Conservation (phyloP, 108 stramenopile species). For the Nitzschia sp. region DNA sequence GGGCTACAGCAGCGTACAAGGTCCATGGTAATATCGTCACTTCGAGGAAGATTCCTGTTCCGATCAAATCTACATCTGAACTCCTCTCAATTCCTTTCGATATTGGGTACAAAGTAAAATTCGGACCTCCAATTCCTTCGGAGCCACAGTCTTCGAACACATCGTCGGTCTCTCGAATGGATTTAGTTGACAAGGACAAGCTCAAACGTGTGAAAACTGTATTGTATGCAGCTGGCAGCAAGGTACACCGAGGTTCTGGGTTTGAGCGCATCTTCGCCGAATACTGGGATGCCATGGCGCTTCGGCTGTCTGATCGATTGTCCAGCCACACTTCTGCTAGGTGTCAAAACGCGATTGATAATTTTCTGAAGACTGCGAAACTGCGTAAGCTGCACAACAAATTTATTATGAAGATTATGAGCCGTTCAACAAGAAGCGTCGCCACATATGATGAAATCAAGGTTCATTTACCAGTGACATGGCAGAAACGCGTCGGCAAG, state of each 20-base stretch:
- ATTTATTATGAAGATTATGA: conserved; percentile 65
- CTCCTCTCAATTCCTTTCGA: background rate
- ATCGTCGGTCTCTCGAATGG: background rate
- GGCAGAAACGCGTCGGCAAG: conserved; percentile 9
- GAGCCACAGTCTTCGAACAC: background rate
- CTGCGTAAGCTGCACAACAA: conserved; percentile 76
- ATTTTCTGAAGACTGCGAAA: conserved; percentile 60
- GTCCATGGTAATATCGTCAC: too few species aligned
- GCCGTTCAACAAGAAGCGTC: conserved; percentile 15
- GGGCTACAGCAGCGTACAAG: too few species aligned
- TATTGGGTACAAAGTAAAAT: conserved; percentile 1
- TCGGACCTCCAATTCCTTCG: background rate
- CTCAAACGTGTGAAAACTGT: conserved; percentile 31
- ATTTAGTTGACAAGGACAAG: conserved; percentile 1
- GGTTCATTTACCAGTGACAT: conserved; percentile 11
- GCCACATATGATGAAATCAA: conserved; percentile 20
- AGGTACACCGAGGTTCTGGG: conserved; percentile 38
- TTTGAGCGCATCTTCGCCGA: conserved; percentile 60
- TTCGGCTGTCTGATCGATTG: conserved; percentile 28
- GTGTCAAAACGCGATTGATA: conserved; percentile 40
- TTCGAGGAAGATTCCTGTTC: too few species aligned
- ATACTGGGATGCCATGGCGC: conserved; percentile 71
- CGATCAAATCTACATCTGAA: too few species aligned
- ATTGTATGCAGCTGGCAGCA: conserved; percentile 31
- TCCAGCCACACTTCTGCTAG: conserved; percentile 5